These are phyloP conservation scores for Puccinia horiana DNA, from an alignment of 1,284 basidiomycete genomes.

Conservation along the genomic window DNA sequence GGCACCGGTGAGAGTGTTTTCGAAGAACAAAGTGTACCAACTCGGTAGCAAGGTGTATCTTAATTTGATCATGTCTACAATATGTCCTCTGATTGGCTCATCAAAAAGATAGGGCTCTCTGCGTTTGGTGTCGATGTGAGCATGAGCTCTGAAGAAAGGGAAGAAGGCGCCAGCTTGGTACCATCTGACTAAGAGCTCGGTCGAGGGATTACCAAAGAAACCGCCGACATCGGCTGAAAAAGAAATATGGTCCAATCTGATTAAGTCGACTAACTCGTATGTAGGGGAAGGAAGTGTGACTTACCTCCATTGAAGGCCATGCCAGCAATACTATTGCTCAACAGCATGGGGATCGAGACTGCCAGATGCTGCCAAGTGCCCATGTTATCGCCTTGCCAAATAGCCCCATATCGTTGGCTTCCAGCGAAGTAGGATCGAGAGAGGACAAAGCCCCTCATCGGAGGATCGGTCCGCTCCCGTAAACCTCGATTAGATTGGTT, in stretches of 20 bases:
- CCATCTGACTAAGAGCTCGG: constrained; percentile 95
- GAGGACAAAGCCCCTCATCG: constrained; percentile 86
- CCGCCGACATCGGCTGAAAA: constrained; percentile 86
- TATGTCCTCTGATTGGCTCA: constrained; percentile 78
- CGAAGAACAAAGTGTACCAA: constrained; percentile 95
- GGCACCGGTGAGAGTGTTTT: constrained; percentile 74
- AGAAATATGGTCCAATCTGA: background rate
- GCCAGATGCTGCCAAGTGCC: constrained; percentile 97
- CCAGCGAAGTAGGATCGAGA: constrained; percentile 94
- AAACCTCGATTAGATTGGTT: constrained; percentile 85
- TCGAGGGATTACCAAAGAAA: constrained; percentile 94
- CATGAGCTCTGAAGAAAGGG: constrained; percentile 98
- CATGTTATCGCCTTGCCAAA: constrained; percentile 98
- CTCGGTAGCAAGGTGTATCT: constrained; percentile 85
- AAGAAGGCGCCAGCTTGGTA: constrained; percentile 93
- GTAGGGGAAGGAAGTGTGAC: background rate
- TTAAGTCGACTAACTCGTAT: constrained; percentile 37
- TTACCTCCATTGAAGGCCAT: constrained; percentile 81
- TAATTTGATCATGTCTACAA: constrained; percentile 77
- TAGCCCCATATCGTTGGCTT: constrained; percentile 90
- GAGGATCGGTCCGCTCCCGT: constrained; percentile 70
- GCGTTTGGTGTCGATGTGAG: constrained; percentile 96
- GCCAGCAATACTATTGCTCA: constrained; percentile 86
- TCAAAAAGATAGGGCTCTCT: constrained; percentile 92
- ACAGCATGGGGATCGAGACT: constrained; percentile 88